Evolutionary conservation across 2,329 filamentous ascomycete genomes (phyloP), one percentile per base, ranked within the genome.

Genomic region (Fusarium secorum): DNA sequence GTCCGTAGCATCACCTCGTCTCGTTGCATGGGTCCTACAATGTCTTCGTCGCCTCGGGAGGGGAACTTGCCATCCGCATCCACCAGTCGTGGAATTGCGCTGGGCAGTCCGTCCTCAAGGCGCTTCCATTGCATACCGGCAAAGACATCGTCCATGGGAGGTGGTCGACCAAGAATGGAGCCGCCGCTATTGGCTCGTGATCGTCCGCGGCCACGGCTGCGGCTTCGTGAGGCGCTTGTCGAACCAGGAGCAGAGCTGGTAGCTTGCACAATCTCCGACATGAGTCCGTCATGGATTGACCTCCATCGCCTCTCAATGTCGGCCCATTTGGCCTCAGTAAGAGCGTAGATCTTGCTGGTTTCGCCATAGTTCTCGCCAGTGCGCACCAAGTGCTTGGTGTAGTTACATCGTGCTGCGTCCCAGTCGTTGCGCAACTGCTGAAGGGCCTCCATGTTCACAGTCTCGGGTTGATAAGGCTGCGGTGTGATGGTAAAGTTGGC

Each of bases 401-500:
- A 98, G 79, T 97, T 96, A 79, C 89, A 88, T 53, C 94, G 89
- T 32, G 95, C 95, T 36, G 88, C 82, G 74, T 95, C 91, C 94
- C 95, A 97, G 76, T 97, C 92, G 11, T 88, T 85, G 55, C 92
- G 89, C 54, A 97, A 85, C 76, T 89, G 87, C 36, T 87, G 87
- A 30, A 89, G 80, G 2, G 84, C 79, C 8, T 87, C 85, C 14
- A 90, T 77, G 71, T 91, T 89, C 68, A 88, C 88, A 5, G 78
- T 78, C 20, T 89, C 86, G 1, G 93, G 91, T 13, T 88, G 81
- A 77, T 97, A 97, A 0, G 95, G 95, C 78, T 91, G 88, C 1
- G 95, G 95, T 26, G 88, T 83, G 74, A 98, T 97, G 75, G 89
- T 95, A 79, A 97, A 98, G 83, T 98, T 97, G 71, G 95, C 95